Evolutionary conservation across 192 early-diverging fungal genomes (phyloP).

Genomic region (Rhizophagus clarus): DNA sequence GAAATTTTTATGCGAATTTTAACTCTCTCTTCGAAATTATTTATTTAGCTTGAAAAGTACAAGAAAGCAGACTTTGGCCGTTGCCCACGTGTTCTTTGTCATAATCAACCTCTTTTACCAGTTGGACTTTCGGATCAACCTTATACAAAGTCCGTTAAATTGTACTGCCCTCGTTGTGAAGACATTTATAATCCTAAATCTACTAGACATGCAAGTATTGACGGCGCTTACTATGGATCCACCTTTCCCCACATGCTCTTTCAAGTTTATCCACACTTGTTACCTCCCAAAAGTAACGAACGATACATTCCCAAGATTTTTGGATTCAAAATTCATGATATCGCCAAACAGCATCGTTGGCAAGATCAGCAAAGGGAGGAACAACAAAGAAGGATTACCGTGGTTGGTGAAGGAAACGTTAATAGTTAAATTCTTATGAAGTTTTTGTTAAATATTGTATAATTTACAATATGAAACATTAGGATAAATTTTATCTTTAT

Average conservation of each 20-base stretch:
- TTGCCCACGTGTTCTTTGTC: constrained; percentile 95
- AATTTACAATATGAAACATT: background rate
- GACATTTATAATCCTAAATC: constrained; percentile 95
- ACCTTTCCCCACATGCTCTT: constrained; percentile 96
- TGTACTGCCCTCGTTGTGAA: constrained; percentile 96
- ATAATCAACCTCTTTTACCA: constrained; percentile 86
- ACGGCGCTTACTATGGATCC: constrained; percentile 97
- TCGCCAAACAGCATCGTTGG: constrained; percentile 85
- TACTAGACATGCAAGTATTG: constrained; percentile 80
- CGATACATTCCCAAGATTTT: constrained; percentile 97
- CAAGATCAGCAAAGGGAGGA: constrained; percentile 86
- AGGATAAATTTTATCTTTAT: background rate
- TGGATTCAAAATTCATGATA: constrained; percentile 93
- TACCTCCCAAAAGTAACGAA: constrained; percentile 76
- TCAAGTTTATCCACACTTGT: constrained; percentile 83
- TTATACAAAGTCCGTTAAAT: constrained; percentile 82
- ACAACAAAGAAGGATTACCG: constrained; percentile 55
- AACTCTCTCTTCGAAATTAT: too few relatives aligned
- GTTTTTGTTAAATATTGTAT: background rate
- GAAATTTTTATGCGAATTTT: too few relatives aligned
- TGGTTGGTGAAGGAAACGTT: constrained; percentile 36
- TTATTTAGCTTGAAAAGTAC: constrained; percentile 82
- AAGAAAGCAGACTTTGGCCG: constrained; percentile 92
- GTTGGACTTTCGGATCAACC: constrained; percentile 89
- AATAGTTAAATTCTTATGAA: background rate